Evolutionary conservation across 345 rosid genomes (phyloP).

Genomic region (Populus pruinosa): DNA sequence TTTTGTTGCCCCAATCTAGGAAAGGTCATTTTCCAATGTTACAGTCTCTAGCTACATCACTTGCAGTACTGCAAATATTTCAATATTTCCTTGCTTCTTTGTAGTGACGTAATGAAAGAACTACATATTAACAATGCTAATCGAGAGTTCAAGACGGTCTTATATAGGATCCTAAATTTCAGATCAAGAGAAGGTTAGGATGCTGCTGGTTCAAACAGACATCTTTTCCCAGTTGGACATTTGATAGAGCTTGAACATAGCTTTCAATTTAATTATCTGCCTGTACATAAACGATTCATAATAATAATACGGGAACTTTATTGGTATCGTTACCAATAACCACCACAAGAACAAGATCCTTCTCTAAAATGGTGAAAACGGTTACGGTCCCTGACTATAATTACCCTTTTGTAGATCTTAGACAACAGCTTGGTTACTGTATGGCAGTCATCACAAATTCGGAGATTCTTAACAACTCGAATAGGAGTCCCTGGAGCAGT

Average conservation of each 20-base stretch:
- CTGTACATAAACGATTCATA: neutral
- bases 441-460: constrained; percentile 32
- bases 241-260: too few relatives aligned
- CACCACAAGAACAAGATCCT: constrained; percentile 30
- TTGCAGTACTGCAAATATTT: too few relatives aligned
- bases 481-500: constrained; percentile 26
- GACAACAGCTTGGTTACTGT: constrained; percentile 29
- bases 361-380: constrained; percentile 36
- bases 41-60: too few relatives aligned
- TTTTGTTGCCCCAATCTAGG: too few relatives aligned
- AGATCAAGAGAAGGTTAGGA: too few relatives aligned
- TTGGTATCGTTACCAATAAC: constrained; percentile 19
- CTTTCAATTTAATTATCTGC: neutral
- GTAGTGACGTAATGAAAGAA: too few relatives aligned
- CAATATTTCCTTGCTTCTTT: too few relatives aligned
- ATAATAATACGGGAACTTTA: neutral
- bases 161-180: too few relatives aligned
- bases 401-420: constrained; percentile 23
- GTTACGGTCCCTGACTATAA: constrained; percentile 29
- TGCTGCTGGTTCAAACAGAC: too few relatives aligned
- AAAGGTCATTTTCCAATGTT: too few relatives aligned
- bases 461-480: constrained; percentile 27
- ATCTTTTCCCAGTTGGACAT: too few relatives aligned
- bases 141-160: neutral
- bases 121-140: too few relatives aligned